Evolutionary conservation across 208 protist genomes (phyloP), one percentile per base, ranked within the genome.

Genomic region (Leishmania martiniquensis): DNA sequence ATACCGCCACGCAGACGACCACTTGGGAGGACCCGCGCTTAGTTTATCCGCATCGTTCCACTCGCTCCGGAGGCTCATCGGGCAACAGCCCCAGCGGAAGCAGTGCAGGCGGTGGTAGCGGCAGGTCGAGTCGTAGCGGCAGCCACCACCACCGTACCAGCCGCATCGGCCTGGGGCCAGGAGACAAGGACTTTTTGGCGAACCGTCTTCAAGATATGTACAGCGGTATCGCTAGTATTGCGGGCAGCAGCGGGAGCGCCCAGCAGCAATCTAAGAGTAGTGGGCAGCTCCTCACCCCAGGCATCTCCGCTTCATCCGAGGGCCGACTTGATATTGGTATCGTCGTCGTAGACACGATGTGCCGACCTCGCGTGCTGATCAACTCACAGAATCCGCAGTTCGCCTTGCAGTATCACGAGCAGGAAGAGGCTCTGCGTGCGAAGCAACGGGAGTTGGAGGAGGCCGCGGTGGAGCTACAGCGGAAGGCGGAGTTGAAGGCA

Each of bases 21-120:
- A 91, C 85, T 37, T 95, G 88, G 90, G 78, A 88, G 1, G 89
- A 97, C 77, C 90, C 91, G 15, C 89, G 91, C 22, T 52, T 89
- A 37, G 77, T 70, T 17, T 76, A 76, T 37, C 45, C 71, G 51
- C 77, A 66, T 44, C 69, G 72, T 13, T 62, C 54, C 20, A 75
- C 75, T 0, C 79, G 74, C 74, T 83, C 79, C 22, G 74, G 73
- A 49, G 49, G 72, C 32, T 75, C 42, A 5, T 12, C 22, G 22
- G 70, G 62, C 75, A 69, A 62, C 73, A 79, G 52, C 51, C 12
- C 47, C 4, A 62, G 47, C 22, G n/a, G 75, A 42, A 34, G 37
- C n/a, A 63, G 72, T 55, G 63, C 71, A 69, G 37, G 37, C 49
- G 22, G 39, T 57, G 29, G 62, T 63, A 59, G 71, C 55, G 62